These are phyloP conservation scores for Candida taoyuanica DNA, from an alignment of 805 yeast species.

Conservation along the genomic window DNA sequence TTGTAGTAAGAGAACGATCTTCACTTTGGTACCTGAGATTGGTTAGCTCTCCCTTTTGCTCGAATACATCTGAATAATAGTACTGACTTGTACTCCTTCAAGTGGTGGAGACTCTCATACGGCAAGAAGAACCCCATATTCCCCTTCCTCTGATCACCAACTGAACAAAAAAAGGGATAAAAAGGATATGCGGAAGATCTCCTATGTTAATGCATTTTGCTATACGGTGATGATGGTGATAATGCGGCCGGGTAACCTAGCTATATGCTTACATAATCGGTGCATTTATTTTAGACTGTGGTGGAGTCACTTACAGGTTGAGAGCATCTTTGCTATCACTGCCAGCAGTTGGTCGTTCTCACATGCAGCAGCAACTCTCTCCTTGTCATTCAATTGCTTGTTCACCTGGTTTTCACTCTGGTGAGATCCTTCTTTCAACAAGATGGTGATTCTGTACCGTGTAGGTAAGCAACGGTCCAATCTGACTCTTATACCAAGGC, in stretches of 20 bases:
- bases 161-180: too few relatives aligned
- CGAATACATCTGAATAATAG: too few relatives aligned
- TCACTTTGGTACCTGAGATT: constrained; percentile 62
- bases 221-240: too few relatives aligned
- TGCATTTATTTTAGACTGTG: too few relatives aligned
- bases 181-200: too few relatives aligned
- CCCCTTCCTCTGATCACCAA: too few relatives aligned
- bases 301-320: constrained; percentile 66
- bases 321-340: constrained; percentile 90
- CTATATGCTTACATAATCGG: too few relatives aligned
- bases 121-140: constrained; percentile 67
- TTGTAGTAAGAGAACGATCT: constrained; percentile 76
- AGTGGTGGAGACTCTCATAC: constrained; percentile 41
- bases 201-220: too few relatives aligned
- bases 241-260: too few relatives aligned
- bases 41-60: too few relatives aligned
- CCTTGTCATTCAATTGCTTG: constrained; percentile 95
- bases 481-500: constrained; percentile 89
- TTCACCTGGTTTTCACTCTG: constrained; percentile 95
- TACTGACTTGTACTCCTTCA: constrained; percentile 37
- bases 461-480: constrained; percentile 85
- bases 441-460: constrained; percentile 71
- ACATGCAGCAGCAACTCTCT: constrained; percentile 97
- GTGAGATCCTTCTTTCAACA: constrained; percentile 87
- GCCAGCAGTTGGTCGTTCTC: constrained; percentile 87